These are phyloP conservation scores for Euphorbia peplus DNA, from an alignment of 345 rosid species.

Conservation along the genomic window DNA sequence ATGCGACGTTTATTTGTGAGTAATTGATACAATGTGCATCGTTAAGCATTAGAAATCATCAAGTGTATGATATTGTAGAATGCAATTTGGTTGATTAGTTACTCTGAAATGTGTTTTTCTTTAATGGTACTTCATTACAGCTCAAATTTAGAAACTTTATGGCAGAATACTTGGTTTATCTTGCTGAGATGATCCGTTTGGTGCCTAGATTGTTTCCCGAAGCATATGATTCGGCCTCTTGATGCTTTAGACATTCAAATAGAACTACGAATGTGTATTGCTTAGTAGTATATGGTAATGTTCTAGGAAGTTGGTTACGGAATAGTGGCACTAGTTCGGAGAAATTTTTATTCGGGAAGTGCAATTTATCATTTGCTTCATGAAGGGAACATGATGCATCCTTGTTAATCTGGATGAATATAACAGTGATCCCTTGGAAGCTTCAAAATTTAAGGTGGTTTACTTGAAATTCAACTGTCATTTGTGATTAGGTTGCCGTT, in stretches of 20 bases:
- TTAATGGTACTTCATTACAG: neutral
- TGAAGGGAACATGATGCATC: neutral
- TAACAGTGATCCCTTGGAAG: neutral
- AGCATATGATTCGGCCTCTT: neutral
- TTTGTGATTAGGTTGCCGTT: neutral
- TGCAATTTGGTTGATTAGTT: neutral
- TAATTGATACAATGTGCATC: neutral
- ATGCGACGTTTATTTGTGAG: constrained; percentile 12
- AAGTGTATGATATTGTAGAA: neutral
- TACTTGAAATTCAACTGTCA: neutral
- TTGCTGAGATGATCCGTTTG: neutral
- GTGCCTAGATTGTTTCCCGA: neutral
- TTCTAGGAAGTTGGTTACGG: neutral
- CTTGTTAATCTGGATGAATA: no score
- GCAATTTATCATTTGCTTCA: neutral
- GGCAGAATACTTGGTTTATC: neutral
- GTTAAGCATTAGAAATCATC: neutral
- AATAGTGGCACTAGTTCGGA: neutral
- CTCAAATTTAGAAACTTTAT: neutral
- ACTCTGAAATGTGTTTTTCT: neutral
- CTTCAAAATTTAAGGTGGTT: neutral
- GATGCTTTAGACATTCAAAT: neutral
- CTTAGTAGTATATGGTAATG: neutral
- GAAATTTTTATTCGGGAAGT: neutral
- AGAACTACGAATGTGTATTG: neutral